Evolutionary conservation across 2,329 filamentous ascomycete genomes (phyloP).

Genomic region (Onygenales sp.): DNA sequence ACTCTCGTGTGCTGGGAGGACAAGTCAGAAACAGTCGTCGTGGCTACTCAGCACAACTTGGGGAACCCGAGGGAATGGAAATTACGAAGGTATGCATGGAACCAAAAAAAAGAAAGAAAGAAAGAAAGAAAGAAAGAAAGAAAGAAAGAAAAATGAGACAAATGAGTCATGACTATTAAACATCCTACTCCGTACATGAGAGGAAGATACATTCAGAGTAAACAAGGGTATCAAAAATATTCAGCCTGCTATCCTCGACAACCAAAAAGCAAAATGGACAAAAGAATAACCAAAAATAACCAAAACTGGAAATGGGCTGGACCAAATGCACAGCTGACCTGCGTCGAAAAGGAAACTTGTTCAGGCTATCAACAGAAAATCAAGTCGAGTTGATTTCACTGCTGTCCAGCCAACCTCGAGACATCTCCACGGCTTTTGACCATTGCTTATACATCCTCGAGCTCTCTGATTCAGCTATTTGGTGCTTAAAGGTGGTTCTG

Average conservation of each 20-base stretch:
- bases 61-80: background rate
- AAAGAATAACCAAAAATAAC: background rate
- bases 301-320: background rate
- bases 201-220: background rate
- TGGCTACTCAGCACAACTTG: background rate
- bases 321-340: conserved; percentile 4
- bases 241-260: background rate
- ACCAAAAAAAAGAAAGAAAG: background rate
- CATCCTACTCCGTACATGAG: background rate
- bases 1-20: no score
- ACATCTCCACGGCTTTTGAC: conserved; percentile 72
- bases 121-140: background rate
- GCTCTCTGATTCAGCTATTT: conserved; percentile 50
- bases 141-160: background rate
- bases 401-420: conserved; percentile 53
- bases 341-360: background rate
- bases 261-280: background rate
- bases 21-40: background rate
- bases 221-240: background rate
- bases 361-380: background rate
- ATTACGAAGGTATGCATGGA: background rate
- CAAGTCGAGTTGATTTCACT: conserved; percentile 17
- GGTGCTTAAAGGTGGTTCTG: conserved; percentile 60
- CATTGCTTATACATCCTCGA: conserved; percentile 58
- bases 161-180: background rate